Evolutionary conservation across 371 early-diverging fungal species (phyloP).

Genomic region (Dinochytrium kinnereticum): DNA sequence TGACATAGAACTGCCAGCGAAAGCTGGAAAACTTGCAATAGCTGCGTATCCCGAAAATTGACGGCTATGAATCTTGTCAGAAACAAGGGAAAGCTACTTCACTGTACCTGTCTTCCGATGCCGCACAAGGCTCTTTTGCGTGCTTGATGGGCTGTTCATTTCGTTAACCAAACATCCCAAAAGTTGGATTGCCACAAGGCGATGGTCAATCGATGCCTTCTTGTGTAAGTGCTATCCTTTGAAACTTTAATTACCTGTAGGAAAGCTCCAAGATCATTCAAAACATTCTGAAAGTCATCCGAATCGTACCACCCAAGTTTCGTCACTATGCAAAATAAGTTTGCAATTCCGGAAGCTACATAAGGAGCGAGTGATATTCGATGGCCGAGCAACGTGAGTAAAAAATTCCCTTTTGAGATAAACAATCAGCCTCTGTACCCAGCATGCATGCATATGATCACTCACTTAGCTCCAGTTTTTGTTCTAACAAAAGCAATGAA

Average conservation of each 20-base stretch:
- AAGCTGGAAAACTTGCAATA: conserved; percentile 73
- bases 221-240: background rate
- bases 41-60: conserved; percentile 80
- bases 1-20: conserved; percentile 65
- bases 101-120: conserved; percentile 70
- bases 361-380: conserved; percentile 69
- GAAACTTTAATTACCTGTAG: conserved; percentile 59
- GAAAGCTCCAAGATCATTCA: conserved; percentile 70
- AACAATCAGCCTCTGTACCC: too few species aligned
- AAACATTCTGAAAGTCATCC: conserved; percentile 68
- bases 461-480: conserved; percentile 75
- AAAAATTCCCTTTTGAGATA: conserved; percentile 66
- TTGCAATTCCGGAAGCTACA: conserved; percentile 69
- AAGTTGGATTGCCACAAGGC: conserved; percentile 67
- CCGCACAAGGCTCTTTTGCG: conserved; percentile 65
- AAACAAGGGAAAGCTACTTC: background rate
- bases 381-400: conserved; percentile 70
- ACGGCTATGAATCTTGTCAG: conserved; percentile 57
- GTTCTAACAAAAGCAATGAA: conserved; percentile 63
- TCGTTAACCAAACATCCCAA: conserved; percentile 64
- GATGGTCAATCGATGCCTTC: conserved; percentile 67
- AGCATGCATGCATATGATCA: conserved; percentile 46
- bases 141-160: conserved; percentile 62
- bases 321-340: conserved; percentile 76
- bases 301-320: conserved; percentile 84